Evolutionary conservation across 495 filamentous ascomycete genomes (phyloP), one percentile per base, ranked within the genome.

Genomic region (Daldinia bambusicola): DNA sequence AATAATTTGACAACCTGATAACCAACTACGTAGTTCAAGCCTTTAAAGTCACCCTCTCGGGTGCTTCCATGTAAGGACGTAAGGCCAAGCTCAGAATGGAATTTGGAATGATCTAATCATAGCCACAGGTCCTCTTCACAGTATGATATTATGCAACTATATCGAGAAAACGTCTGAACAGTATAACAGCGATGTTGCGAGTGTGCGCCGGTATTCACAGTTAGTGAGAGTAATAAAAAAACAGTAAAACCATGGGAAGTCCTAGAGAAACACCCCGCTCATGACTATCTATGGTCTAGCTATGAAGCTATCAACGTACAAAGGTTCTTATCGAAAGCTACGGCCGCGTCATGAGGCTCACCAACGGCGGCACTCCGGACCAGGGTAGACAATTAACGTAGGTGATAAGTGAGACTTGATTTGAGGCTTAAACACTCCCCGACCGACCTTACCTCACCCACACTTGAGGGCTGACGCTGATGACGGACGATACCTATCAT

Each of bases 381-480:
- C 31, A 52, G 66, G 66, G 70, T 60, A 43, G 20, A n/a, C n/a
- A 63, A 43, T 37, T 62, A 69, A 48, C 62, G 43, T 55, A 48
- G 22, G 43, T 48, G 43, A 59, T 36, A 37, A 14, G 51, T 64
- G 57, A 45, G 53, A 30, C 31, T 43, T 61, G 40, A 57, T 50
- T 48, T 66, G 14, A 36, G 62, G 61, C 41, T 52, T 34, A 18
- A 63, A 37, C 52, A 8, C 55, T 38, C 37, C 41, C 41, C 61
- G n/a, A n/a, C 58, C 53, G 51, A 60, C 70, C 61, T 31, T 34
- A 37, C 38, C 43, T 70, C 63, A 41, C 50, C 60, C 41, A 59
- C 40, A 55, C 56, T 16, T 32, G 40, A 55, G 48, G 7, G 67
- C 71, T 63, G 67, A 58, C 70, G 71, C 71, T 74, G 71, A 74